Evolutionary conservation across 2,329 filamentous ascomycete genomes (phyloP), one percentile per base, ranked within the genome.

Genomic region (Cladosporium sphaerospermum): DNA sequence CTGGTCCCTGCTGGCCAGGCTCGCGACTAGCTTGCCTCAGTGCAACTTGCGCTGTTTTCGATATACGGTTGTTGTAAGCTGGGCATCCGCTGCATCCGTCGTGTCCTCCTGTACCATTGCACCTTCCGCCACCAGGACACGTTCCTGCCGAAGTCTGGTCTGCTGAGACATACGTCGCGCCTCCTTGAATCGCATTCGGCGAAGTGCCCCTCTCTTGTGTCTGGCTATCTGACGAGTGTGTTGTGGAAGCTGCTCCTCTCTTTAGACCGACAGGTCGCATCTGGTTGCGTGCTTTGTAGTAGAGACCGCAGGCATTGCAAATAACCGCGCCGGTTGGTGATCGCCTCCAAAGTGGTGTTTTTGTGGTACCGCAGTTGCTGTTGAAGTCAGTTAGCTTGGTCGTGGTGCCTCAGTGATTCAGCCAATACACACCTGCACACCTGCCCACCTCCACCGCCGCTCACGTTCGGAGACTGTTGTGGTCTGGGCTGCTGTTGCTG

Each of bases 231-330:
- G 40, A 9, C 3, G 48, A 18, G 40, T 51, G 44, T 23, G 40
- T 19, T 3, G 62, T 54, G 28, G 67, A 59, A 48, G 72, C 68
- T 28, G 82, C 79, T 9, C 86, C 83, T 56, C 90, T 86, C 73
- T 95, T 96, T 54, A 96, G 75, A 63, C 90, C 96, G 6, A 89
- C 93, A 11, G 93, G 93, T 47, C 93, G 83, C 62, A 89, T 84
- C 57, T 92, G 87, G 67, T 97, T 97, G 60, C 93, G 83, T 9
- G 92, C 91, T 70, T 97, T 97, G 57, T 89, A 78, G 69, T 99
- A 99, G 13, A 99, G 78, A 40, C 93, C 93, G 66, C 93, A 99
- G 5, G 93, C 93, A 72, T 99, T 99, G 74, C 93, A 99, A 56
- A 99, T 97, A 28, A 90, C 96, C 52, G 89, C 87, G 31, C 93